Percentiles rank a stretch among this genome's conserved stretches.
These are phyloP conservation scores for Syzygium grande DNA, from an alignment of 345 rosid species.

Conservation along the genomic window DNA sequence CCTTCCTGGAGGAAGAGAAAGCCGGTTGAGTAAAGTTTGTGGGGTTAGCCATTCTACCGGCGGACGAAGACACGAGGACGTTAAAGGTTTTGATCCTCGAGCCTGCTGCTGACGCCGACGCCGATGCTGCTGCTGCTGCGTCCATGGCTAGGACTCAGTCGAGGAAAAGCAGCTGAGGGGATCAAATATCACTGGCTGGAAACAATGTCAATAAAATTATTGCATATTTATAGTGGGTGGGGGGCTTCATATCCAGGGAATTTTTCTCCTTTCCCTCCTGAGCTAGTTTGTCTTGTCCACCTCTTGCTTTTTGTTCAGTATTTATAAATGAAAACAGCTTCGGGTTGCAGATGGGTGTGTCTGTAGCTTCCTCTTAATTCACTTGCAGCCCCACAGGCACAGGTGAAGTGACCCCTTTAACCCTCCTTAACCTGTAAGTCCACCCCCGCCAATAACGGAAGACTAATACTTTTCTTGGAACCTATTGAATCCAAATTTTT, in stretches of 20 bases:
- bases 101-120: not conserved
- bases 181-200: not conserved
- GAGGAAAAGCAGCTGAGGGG: not conserved
- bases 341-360: not conserved
- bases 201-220: not conserved
- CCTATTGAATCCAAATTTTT: not conserved
- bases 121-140: conserved; percentile 1
- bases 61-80: not conserved
- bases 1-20: conserved; percentile 5
- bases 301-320: not conserved
- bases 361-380: not conserved
- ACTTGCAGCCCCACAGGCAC: not conserved
- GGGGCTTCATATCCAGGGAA: not conserved
- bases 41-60: not conserved
- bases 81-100: not conserved
- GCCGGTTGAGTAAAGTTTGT: conserved; percentile 5
- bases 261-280: not conserved
- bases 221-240: not conserved
- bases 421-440: not conserved
- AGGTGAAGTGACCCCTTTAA: not conserved
- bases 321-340: not conserved
- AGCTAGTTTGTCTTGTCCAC: not conserved
- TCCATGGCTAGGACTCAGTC: conserved; percentile 4
- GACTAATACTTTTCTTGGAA: not conserved
- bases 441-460: not conserved